Percentiles rank a stretch among this genome's conserved stretches.
phyloP scores from a whole-genome alignment of 1,284 basidiomycete species.

The Moesziomyces aphidis region DNA sequence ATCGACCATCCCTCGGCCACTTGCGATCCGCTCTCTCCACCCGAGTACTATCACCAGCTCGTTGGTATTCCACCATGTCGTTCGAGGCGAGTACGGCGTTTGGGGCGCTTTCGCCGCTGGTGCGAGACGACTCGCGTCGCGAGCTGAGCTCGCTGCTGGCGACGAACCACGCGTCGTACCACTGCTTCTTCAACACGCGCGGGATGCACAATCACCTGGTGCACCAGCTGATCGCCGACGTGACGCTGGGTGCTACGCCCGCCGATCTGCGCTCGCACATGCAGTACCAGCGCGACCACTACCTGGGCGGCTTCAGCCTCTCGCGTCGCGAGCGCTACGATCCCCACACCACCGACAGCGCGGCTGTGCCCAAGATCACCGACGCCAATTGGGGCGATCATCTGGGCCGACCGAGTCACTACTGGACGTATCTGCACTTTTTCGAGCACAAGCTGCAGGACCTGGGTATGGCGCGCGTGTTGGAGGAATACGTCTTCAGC shows the following conservation, averaged over 20 bases:
- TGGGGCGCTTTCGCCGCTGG: constrained; percentile 3
- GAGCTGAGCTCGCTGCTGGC: constrained; percentile 12
- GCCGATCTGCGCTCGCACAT: constrained; percentile 12
- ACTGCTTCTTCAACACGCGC: constrained; percentile 52
- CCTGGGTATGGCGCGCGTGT: constrained; percentile 2
- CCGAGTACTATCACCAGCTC: background rate
- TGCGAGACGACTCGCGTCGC: background rate
- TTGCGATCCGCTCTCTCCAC: background rate
- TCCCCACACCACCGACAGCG: constrained; percentile 1
- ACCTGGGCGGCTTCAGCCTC: constrained; percentile 25
- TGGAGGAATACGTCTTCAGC: constrained; percentile 43
- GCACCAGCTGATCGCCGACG: constrained; percentile 47
- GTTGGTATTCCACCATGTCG: background rate
- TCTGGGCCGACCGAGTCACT: constrained; percentile 30
- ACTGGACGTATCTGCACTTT: constrained; percentile 53
- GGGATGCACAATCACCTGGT: constrained; percentile 51
- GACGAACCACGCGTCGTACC: constrained; percentile 31
- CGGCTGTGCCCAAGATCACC: constrained; percentile 8
- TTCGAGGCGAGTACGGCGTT: constrained; percentile 3
- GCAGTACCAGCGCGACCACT: constrained; percentile 16
- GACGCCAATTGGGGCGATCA: constrained; percentile 38
- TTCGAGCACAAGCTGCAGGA: constrained; percentile 23
- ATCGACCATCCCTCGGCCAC: background rate
- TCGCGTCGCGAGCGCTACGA: constrained; percentile 26
- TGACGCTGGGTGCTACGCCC: constrained; percentile 25